Conservation (phyloP, 345 rosid species). For the Melaleuca quinquenervia region DNA sequence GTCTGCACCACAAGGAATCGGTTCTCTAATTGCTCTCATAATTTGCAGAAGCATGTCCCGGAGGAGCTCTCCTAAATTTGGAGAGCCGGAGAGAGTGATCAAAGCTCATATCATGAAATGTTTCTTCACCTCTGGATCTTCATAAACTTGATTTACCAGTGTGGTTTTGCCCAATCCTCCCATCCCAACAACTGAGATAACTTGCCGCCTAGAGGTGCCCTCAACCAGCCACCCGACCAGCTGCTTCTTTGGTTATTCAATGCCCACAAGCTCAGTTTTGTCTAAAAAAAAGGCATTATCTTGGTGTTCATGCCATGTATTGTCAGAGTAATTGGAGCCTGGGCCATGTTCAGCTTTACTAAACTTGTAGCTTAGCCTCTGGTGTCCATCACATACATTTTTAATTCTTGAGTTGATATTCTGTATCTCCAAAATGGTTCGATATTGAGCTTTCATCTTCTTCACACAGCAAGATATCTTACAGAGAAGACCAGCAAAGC, state of each 20-base stretch:
- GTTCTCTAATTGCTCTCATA: too few species aligned
- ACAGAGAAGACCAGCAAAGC: too few species aligned
- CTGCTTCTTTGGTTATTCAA: constrained; percentile 12
- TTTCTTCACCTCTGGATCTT: constrained; percentile 6
- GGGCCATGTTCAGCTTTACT: too few species aligned
- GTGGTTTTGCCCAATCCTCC: constrained; percentile 36
- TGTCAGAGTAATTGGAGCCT: too few species aligned
- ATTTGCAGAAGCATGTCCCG: constrained; percentile 11
- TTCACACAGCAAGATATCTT: constrained; percentile 6
- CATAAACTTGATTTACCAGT: constrained; percentile 21
- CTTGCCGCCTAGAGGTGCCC: constrained; percentile 3
- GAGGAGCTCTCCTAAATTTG: constrained; percentile 5
- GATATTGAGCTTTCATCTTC: constrained; percentile 12
- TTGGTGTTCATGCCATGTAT: constrained; percentile 5
- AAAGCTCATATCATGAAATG: constrained; percentile 12
- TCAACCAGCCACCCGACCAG: constrained; percentile 5
- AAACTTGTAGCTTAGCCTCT: not conserved
- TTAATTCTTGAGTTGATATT: constrained; percentile 3
- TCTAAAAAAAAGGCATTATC: constrained; percentile 22
- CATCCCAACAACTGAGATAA: constrained; percentile 19
- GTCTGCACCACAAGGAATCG: constrained; percentile 11
- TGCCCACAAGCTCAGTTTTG: constrained; percentile 20
- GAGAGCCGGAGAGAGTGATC: constrained; percentile 16
- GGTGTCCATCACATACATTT: constrained; percentile 6
- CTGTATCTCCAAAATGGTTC: constrained; percentile 4